phyloP scores from a whole-genome alignment of 441 rosid genomes.

The Euphorbia celastroides region DNA sequence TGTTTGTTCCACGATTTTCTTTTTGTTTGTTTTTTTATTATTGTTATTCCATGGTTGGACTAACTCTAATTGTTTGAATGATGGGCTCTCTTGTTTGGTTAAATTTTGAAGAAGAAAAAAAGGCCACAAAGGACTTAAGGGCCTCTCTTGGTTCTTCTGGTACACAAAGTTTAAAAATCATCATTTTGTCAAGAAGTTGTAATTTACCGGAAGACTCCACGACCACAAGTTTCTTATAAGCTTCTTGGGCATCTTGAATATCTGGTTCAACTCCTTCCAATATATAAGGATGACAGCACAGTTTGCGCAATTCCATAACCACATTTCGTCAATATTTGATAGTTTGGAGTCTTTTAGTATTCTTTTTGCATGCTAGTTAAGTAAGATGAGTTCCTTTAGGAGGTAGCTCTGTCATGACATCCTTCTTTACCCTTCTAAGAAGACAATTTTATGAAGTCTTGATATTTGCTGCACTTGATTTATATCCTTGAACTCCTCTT shows the following conservation, averaged over 20 bases:
- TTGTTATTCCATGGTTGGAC: too few species aligned
- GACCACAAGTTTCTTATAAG: conserved; percentile 63
- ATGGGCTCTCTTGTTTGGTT: too few species aligned
- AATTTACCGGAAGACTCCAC: conserved; percentile 87
- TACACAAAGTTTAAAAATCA: too few species aligned
- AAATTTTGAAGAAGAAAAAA: too few species aligned
- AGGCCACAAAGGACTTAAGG: too few species aligned
- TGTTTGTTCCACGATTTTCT: too few species aligned
- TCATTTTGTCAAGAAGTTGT: conserved; percentile 90
- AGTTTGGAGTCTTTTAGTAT: conserved; percentile 97
- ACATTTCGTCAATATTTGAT: conserved; percentile 88
- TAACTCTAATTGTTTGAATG: too few species aligned
- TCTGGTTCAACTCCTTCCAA: conserved; percentile 93
- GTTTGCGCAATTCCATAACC: conserved; percentile 98
- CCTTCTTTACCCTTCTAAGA: conserved; percentile 99
- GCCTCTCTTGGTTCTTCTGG: too few species aligned
- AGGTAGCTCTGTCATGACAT: conserved; percentile 97
- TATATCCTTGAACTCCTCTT: conserved; percentile 95
- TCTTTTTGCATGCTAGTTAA: conserved; percentile 91
- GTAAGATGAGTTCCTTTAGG: conserved; percentile 98
- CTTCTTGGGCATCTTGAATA: conserved; percentile 57
- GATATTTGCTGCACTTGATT: conserved; percentile 97
- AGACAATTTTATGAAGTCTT: conserved; percentile 92
- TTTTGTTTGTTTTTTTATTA: too few species aligned
- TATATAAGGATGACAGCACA: conserved; percentile 98